Evolutionary conservation across 2,329 filamentous ascomycete species (phyloP).

Genomic region (Scytalidium lignicola): DNA sequence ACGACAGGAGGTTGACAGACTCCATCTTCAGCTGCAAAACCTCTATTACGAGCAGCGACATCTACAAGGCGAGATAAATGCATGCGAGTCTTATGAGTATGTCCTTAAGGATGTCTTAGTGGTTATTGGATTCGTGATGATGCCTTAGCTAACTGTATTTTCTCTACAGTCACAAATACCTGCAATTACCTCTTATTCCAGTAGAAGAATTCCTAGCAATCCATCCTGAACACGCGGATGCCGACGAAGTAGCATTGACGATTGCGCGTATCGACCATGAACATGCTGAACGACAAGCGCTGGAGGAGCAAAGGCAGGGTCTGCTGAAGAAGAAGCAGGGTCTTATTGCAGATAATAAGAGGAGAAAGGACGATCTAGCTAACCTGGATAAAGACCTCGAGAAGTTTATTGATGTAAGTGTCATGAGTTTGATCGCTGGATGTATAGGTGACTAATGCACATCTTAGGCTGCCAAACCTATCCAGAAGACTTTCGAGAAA

Average conservation of each 20-base stretch:
- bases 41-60: conserved; percentile 94
- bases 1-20: conserved; percentile 81
- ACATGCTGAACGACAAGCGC: conserved; percentile 71
- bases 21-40: conserved; percentile 92
- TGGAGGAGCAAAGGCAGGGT: conserved; percentile 80
- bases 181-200: conserved; percentile 77
- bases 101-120: conserved; percentile 30
- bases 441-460: conserved; percentile 4
- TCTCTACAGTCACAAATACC: conserved; percentile 70
- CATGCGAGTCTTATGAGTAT: conserved; percentile 88
- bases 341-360: conserved; percentile 75
- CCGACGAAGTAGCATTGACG: conserved; percentile 77
- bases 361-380: conserved; percentile 86
- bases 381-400: conserved; percentile 89
- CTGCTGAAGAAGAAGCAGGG: conserved; percentile 68
- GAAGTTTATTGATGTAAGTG: conserved; percentile 80
- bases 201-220: conserved; percentile 73
- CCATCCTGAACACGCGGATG: conserved; percentile 68
- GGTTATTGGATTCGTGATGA: not conserved
- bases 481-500: conserved; percentile 81
- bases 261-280: conserved; percentile 89
- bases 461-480: conserved; percentile 74
- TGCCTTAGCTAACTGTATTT: not conserved
- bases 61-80: conserved; percentile 80
- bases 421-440: not conserved